Evolutionary conservation across 2,329 filamentous ascomycete species (phyloP), one percentile per base, ranked within the genome.

Genomic region (Trichoderma pleuroti): DNA sequence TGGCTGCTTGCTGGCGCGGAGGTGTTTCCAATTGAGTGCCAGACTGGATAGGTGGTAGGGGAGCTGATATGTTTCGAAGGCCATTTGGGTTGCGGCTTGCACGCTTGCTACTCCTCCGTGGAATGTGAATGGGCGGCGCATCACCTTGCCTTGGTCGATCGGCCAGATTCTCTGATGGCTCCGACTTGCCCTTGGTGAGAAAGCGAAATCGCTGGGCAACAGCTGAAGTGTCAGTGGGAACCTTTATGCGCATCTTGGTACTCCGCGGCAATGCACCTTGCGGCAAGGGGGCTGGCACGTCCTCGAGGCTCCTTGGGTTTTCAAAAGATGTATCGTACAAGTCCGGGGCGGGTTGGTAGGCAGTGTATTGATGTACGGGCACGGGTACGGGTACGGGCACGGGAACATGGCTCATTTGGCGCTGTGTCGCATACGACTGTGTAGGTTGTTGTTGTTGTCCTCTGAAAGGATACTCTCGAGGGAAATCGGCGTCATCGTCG

Each of bases 111-210:
- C 80, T 85, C 77, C 83, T 88, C 54, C 82, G 82, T 18, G 86
- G 85, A 69, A 91, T 82, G 72, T 81, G 85, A 54, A 91, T 80
- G n/a, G 89, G 87, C 70, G 86, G 81, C 16, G 85, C 86, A 71
- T 88, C 87, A 76, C 93, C 90, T 76, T 84, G 86, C 46, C 93
- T 86, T 4, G 91, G 89, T 57, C 86, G 30, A 42, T 39, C 60
- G 30, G 49, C 28, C 16, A 34, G 11, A 39, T 32, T 28, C n/a
- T 60, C 67, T 67, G 83, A 32, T 72, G 75, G 78, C 73, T 75
- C 81, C 75, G 74, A 78, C 76, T 82, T 73, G 76, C 80, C 74
- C 80, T 80, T 77, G 52, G 77, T 76, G 62, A 79, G 71, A 34
- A 79, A 76, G 12, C 79, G 77, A 70, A 81, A 76, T 14, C 80